These are phyloP conservation scores for Juncus inflexus DNA, from an alignment of 176 grass and related monocot genomes.

Conservation along the genomic window DNA sequence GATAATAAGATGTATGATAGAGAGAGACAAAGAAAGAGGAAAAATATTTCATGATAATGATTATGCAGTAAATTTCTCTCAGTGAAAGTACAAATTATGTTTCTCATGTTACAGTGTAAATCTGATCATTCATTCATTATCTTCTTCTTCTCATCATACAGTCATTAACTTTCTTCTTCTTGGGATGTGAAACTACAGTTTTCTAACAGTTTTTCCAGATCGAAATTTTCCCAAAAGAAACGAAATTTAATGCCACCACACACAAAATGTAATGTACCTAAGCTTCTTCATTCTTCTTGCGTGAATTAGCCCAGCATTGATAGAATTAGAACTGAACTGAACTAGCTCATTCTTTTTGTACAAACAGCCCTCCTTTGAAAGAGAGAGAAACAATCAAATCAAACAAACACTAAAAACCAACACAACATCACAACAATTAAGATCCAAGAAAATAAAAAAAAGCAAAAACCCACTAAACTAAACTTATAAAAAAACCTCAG, in stretches of 20 bases:
- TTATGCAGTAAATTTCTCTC: background rate
- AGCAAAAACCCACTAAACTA: constrained; percentile 28
- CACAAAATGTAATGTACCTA: background rate
- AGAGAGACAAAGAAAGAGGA: constrained; percentile 6
- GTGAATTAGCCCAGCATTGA: background rate
- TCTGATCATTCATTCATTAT: constrained; percentile 16
- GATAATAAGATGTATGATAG: background rate
- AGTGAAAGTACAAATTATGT: constrained; percentile 19
- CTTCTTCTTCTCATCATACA: background rate
- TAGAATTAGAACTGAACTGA: background rate
- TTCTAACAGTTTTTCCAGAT: constrained; percentile 24
- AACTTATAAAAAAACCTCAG: constrained; percentile 21
- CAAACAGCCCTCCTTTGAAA: constrained; percentile 11
- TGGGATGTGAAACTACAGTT: constrained; percentile 20
- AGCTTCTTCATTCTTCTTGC: background rate
- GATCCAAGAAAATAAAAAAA: background rate
- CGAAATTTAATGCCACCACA: background rate
- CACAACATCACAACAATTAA: constrained; percentile 9
- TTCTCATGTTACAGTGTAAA: constrained; percentile 23
- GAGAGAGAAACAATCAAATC: constrained; percentile 22
- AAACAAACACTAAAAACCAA: constrained; percentile 21
- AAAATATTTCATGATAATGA: background rate
- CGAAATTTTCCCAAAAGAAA: constrained; percentile 11
- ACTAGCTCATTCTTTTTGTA: constrained; percentile 12
- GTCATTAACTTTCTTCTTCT: constrained; percentile 13